Evolutionary conservation across 768 basidiomycete species (phyloP), one percentile per base, ranked within the genome.

Genomic region (Gautieria morchelliformis): DNA sequence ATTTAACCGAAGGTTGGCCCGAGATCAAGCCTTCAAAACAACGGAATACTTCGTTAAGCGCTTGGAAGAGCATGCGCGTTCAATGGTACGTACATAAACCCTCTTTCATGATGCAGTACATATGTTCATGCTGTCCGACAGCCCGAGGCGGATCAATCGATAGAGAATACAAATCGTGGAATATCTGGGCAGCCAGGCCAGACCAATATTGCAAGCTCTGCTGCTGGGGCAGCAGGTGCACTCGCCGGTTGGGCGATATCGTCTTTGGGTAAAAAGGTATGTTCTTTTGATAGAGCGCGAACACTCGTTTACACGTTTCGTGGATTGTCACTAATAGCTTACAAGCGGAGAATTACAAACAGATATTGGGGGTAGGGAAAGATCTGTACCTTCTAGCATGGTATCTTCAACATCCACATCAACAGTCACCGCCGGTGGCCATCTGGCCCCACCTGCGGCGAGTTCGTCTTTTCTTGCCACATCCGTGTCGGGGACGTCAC

Each of bases 231-330:
- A 2, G 95, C 94, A 17, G 87, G 89, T 8, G 88, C 85, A 17
- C 73, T 99, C 3, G 94, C 95, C 14, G 92, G 93, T 6, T 98
- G 95, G 95, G 95, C 95, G 1, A 91, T 97, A 44, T 88, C 92
- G 4, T 93, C 89, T 0, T 65, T 97, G 0, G 84, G 88, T 27
- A 93, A 84, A 72, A 89, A 87, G 76, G 89, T 88, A 53, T 32
- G 72, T 55, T 14, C 42, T 30, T 49, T 12, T 30, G 24, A 24
- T 24, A 22, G 20, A 44, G 27, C 24, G 27, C 27, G 27, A 39
- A 49, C 53, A 47, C 27, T 49, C 11, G 61, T 56, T 27, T 42
- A 58, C 58, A 44, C 56, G 1, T 12, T 40, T 44, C 9, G 40
- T 27, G 44, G 49, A 37, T 12, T 1, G 58, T 27, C 49, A 2